These are phyloP conservation scores for Ogataea pini DNA, from an alignment of 805 yeast species.

Conservation along the genomic window DNA sequence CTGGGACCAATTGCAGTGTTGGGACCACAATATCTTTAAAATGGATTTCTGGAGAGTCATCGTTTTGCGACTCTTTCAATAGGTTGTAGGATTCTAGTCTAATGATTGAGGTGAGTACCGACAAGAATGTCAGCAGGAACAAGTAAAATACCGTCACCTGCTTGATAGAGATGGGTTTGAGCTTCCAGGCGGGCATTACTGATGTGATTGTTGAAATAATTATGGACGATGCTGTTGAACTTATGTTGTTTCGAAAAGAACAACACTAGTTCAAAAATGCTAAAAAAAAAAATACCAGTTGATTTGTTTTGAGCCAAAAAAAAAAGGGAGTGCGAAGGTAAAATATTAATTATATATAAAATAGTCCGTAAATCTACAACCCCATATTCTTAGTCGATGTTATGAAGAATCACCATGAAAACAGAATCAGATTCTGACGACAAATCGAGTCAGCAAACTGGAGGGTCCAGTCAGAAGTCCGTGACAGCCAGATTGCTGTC, in stretches of 20 bases:
- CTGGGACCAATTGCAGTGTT: slow-evolving; percentile 62
- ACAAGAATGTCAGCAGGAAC: slow-evolving; percentile 39
- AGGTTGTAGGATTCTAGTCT: slow-evolving; percentile 40
- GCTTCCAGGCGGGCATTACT: slow-evolving; percentile 23
- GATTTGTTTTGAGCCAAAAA: background rate
- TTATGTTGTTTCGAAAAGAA: background rate
- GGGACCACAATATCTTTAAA: slow-evolving; percentile 50
- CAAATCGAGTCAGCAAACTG: background rate
- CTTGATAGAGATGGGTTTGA: slow-evolving; percentile 36
- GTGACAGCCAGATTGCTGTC: slow-evolving; percentile 23
- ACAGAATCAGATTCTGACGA: background rate
- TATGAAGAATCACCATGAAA: background rate
- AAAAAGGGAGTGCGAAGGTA: background rate
- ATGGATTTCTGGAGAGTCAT: slow-evolving; percentile 14
- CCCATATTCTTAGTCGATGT: background rate
- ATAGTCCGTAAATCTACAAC: background rate
- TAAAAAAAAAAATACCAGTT: background rate
- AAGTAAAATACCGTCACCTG: slow-evolving; percentile 49
- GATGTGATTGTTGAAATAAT: background rate
- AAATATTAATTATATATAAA: background rate
- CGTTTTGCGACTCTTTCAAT: slow-evolving; percentile 18
- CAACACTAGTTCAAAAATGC: background rate
- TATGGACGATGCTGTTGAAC: background rate
- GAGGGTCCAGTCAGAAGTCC: background rate
- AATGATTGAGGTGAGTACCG: slow-evolving; percentile 43